Evolutionary conservation across 352 stramenopile species (phyloP), one percentile per base, ranked within the genome.

Genomic region (Salisapilia sapeloensis): DNA sequence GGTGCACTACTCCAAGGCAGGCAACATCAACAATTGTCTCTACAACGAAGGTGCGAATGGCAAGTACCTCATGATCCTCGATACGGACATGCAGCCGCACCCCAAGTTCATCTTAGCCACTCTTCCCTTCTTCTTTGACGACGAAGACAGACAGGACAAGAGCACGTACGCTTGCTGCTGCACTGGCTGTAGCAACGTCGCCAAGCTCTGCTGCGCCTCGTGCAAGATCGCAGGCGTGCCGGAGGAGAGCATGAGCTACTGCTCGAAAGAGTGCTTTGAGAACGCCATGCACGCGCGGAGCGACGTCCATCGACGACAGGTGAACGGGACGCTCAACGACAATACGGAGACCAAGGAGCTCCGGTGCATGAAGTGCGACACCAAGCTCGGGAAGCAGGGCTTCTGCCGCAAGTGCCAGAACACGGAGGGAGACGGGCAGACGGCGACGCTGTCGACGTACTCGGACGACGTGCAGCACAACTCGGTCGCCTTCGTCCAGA

Each of bases 1-100:
- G 19, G 60, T 55, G 3, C 70, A 90, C 52, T 83, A 86, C 52
- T 81, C 74, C 9, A 90, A 90, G 59, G 74, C 74, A 12, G 74
- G 74, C 18, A 90, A 90, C 55, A 83, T 90, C 51, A 90, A 90
- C 60, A 90, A 90, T 42, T 58, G 48, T 11, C 50, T 85, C 30
- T 83, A 85, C 58, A 85, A 90, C 44, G 74, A 90, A 42, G 70
- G 69, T 14, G 63, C 69, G 11, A 85, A 63, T 34, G 70, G 74
- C 14, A 63, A 66, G 24, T 84, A 86, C 51, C 34, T 83, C 5
- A 58, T 90, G 16, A 84, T 90, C 32, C 40, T 86, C 2, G 70
- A 90, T 50, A 82, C 61, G 12, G 74, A 86, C 25, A 90, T 90
- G 74, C 67, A 85, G 42, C 70, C 70, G 25, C 62, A 85, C 37